Percentiles rank a stretch among this genome's conserved stretches.
Evolutionary conservation across 2,329 filamentous ascomycete genomes (phyloP).

Genomic region (Xylaria sp.): DNA sequence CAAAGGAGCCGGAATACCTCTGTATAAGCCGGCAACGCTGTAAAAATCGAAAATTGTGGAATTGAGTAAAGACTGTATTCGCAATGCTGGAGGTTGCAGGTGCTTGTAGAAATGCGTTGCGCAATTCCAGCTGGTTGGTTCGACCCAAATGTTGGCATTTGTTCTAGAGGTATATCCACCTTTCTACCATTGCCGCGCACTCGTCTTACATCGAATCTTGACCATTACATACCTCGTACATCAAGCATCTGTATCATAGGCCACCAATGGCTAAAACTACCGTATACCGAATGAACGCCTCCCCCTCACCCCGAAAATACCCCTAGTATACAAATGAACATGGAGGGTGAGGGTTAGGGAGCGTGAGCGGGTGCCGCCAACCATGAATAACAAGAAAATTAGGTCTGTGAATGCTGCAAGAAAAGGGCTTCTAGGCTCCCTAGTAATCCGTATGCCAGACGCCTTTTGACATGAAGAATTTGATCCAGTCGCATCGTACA

Average conservation of each 20-base stretch:
- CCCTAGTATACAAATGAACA: slow-evolving; percentile 36
- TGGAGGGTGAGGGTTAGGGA: slow-evolving; percentile 26
- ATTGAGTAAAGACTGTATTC: slow-evolving; percentile 18
- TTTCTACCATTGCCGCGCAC: slow-evolving; percentile 11
- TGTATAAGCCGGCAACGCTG: not conserved
- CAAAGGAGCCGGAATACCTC: not conserved
- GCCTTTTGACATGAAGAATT: slow-evolving; percentile 28
- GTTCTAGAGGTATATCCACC: slow-evolving; percentile 28
- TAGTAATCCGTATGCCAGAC: slow-evolving; percentile 27
- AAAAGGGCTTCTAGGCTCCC: slow-evolving; percentile 19
- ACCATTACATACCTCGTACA: slow-evolving; percentile 30
- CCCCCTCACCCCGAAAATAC: slow-evolving; percentile 4
- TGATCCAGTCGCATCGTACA: slow-evolving; percentile 30
- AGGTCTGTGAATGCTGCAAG: slow-evolving; percentile 34
- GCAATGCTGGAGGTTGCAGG: not conserved
- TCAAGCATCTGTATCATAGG: slow-evolving; percentile 30
- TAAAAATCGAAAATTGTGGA: slow-evolving; percentile 10
- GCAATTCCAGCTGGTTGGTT: slow-evolving; percentile 18
- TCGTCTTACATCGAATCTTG: slow-evolving; percentile 9
- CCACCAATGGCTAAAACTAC: slow-evolving; percentile 5
- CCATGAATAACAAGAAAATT: slow-evolving; percentile 25
- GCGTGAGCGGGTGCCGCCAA: slow-evolving; percentile 29
- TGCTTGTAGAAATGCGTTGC: slow-evolving; percentile 1
- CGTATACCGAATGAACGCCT: slow-evolving; percentile 29
- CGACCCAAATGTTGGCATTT: slow-evolving; percentile 15